These are phyloP conservation scores for Lipomyces starkeyi DNA, from an alignment of 805 yeast species.

Conservation along the genomic window DNA sequence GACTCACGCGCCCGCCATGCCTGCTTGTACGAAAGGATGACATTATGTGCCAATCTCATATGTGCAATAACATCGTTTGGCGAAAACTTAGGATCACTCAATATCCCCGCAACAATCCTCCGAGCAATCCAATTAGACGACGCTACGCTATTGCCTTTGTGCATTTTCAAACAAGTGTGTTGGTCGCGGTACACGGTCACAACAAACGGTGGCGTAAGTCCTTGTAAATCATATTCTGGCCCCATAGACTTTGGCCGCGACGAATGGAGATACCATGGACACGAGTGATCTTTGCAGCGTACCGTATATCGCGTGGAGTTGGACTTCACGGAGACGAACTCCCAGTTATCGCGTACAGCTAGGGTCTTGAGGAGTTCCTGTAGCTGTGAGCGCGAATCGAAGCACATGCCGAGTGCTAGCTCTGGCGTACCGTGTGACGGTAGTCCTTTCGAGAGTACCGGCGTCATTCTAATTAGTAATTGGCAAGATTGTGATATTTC, in stretches of 20 bases:
- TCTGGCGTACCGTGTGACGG: background rate
- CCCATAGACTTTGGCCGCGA: constrained; percentile 13
- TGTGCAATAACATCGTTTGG: constrained; percentile 20
- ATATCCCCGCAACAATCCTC: constrained; percentile 14
- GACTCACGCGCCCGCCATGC: constrained; percentile 36
- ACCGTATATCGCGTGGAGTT: constrained; percentile 30
- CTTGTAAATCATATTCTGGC: background rate
- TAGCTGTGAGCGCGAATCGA: constrained; percentile 25
- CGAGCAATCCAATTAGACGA: constrained; percentile 32
- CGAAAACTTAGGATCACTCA: constrained; percentile 17
- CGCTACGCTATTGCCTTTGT: constrained; percentile 16
- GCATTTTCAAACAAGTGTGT: constrained; percentile 23
- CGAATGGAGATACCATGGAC: constrained; percentile 35
- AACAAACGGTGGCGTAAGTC: constrained; percentile 17
- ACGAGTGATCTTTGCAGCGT: constrained; percentile 28
- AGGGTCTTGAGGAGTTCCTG: constrained; percentile 25
- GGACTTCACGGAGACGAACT: constrained; percentile 30
- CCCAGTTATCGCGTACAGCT: constrained; percentile 31
- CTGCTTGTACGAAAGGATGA: constrained; percentile 30
- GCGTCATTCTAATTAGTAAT: too few relatives aligned
- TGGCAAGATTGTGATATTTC: too few relatives aligned
- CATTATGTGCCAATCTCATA: constrained; percentile 15
- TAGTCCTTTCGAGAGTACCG: too few relatives aligned
- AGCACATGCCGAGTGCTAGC: constrained; percentile 15
- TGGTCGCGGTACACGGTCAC: constrained; percentile 20